These are phyloP conservation scores for Domatiomyces catenatus DNA, from an alignment of 2,329 filamentous ascomycete species.

Conservation along the genomic window DNA sequence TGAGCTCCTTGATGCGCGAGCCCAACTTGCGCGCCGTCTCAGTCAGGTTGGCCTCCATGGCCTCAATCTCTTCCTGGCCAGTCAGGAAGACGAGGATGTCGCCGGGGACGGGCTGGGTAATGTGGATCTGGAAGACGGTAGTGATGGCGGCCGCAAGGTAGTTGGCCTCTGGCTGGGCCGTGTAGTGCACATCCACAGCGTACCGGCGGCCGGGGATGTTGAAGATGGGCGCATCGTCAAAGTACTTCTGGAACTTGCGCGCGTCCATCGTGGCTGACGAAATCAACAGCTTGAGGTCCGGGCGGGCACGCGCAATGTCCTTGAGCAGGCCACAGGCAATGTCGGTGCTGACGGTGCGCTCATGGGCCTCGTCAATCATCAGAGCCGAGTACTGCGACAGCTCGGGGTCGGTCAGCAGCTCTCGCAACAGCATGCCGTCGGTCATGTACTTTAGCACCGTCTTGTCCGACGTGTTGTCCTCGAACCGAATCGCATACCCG, in stretches of 20 bases:
- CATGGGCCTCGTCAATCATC: conserved; percentile 97
- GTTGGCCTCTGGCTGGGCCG: conserved; percentile 78
- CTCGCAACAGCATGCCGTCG: conserved; percentile 82
- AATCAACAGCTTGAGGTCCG: conserved; percentile 78
- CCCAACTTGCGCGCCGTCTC: conserved; percentile 81
- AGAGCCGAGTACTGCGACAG: conserved; percentile 68
- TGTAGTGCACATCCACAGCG: conserved; percentile 84
- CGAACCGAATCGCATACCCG: conserved; percentile 88
- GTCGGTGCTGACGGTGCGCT: conserved; percentile 80
- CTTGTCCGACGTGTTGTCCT: conserved; percentile 80
- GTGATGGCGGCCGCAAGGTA: conserved; percentile 84
- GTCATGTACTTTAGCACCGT: conserved; percentile 94
- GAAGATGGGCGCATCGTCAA: conserved; percentile 84
- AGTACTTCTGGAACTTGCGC: conserved; percentile 79
- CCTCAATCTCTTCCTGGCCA: conserved; percentile 90
- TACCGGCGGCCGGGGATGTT: conserved; percentile 82
- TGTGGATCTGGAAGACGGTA: conserved; percentile 89
- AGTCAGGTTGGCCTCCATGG: conserved; percentile 65
- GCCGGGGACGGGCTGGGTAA: conserved; percentile 59
- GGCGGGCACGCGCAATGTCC: conserved; percentile 66
- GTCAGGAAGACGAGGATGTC: conserved; percentile 93
- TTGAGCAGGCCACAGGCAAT: conserved; percentile 79
- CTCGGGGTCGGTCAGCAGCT: conserved; percentile 79
- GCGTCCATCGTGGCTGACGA: conserved; percentile 92
- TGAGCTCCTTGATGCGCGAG: conserved; percentile 65